Conservation (phyloP, 148 eudicot genomes). For the Fagopyrum tataricum region DNA sequence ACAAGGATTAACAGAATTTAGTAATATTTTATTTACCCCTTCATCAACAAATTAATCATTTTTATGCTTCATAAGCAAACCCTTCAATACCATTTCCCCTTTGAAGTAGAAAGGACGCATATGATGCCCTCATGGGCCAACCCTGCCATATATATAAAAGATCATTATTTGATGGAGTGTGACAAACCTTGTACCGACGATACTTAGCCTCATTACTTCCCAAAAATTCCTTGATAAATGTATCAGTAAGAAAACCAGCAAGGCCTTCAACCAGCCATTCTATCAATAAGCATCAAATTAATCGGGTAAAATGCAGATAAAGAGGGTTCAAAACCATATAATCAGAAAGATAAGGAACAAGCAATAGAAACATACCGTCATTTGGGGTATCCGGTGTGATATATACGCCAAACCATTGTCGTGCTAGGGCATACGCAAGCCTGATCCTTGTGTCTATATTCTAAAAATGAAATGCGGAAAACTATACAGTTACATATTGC, state of each 20-base stretch:
- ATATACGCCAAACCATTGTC: conserved; percentile 98
- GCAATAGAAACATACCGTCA: conserved; percentile 61
- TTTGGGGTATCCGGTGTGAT: conserved; percentile 78
- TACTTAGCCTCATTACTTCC: conserved; percentile 96
- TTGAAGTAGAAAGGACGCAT: neutral
- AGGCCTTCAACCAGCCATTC: conserved; percentile 98
- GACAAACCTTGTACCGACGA: conserved; percentile 81
- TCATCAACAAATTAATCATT: neutral
- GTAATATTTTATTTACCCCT: neutral
- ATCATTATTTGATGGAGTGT: conserved; percentile 3
- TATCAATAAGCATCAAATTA: conserved; percentile 26
- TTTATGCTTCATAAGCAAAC: neutral
- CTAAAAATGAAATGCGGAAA: conserved; percentile 30
- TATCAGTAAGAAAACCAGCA: conserved; percentile 86
- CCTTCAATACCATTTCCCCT: neutral
- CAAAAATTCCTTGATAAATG: conserved; percentile 64
- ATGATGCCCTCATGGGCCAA: neutral
- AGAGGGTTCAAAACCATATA: conserved; percentile 9
- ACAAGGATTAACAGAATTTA: neutral
- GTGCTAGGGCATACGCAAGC: conserved; percentile 88
- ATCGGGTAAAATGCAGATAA: neutral
- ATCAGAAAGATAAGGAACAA: conserved; percentile 3
- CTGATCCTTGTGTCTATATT: conserved; percentile 81
- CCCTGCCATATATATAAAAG: neutral
- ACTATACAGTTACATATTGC: neutral